These are phyloP conservation scores for Lagenaria siceraria DNA, from an alignment of 306 rosid species.

Conservation along the genomic window DNA sequence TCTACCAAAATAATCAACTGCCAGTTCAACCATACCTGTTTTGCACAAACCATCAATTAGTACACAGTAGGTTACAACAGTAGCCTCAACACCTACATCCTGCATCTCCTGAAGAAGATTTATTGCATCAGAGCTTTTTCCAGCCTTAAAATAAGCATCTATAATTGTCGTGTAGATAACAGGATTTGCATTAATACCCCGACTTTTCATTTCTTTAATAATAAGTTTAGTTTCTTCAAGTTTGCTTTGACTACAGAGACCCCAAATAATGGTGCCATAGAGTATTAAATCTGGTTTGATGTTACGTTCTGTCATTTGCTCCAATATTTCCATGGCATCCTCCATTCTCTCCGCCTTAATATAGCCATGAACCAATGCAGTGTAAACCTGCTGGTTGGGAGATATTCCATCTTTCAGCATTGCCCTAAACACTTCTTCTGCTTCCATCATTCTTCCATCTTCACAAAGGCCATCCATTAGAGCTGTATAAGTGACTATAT, in stretches of 20 bases:
- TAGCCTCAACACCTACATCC: slow-evolving; percentile 42
- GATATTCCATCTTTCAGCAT: slow-evolving; percentile 46
- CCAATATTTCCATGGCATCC: slow-evolving; percentile 41
- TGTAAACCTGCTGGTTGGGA: slow-evolving; percentile 46
- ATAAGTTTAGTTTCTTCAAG: slow-evolving; percentile 46
- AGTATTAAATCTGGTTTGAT: slow-evolving; percentile 50
- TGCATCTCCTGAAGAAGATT: slow-evolving; percentile 57
- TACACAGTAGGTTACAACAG: slow-evolving; percentile 65
- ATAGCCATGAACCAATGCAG: slow-evolving; percentile 80
- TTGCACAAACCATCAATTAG: slow-evolving; percentile 88
- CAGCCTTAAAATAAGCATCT: slow-evolving; percentile 75
- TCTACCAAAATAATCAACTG: slow-evolving; percentile 41
- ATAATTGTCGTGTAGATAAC: slow-evolving; percentile 61
- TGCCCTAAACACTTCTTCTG: slow-evolving; percentile 55
- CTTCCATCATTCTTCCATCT: slow-evolving; percentile 62
- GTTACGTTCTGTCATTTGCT: slow-evolving; percentile 52
- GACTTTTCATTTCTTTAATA: slow-evolving; percentile 41
- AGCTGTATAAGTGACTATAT: slow-evolving; percentile 55
- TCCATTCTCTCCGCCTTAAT: slow-evolving; percentile 47
- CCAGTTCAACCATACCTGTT: slow-evolving; percentile 54
- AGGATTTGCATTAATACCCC: slow-evolving; percentile 50
- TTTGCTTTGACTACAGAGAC: slow-evolving; percentile 54
- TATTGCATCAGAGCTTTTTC: slow-evolving; percentile 50
- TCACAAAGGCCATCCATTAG: slow-evolving; percentile 74
- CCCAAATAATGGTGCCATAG: slow-evolving; percentile 74